Conservation (phyloP, 768 basidiomycete species). For the Rhizopogon roseolus region DNA sequence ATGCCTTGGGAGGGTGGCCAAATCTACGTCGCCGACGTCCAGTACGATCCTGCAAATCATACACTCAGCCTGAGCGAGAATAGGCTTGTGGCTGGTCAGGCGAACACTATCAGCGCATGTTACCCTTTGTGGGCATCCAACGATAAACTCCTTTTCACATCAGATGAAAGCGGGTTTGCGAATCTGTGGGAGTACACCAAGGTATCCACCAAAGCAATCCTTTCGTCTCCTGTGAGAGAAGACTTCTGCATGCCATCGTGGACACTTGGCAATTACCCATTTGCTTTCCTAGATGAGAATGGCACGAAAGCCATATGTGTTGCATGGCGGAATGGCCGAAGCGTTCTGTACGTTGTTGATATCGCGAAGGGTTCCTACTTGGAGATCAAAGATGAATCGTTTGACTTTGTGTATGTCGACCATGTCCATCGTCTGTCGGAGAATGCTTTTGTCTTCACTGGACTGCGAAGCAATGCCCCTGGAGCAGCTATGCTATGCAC, state of each 20-base stretch:
- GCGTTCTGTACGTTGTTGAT: conserved; percentile 28
- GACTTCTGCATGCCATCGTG: conserved; percentile 61
- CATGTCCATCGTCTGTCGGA: conserved; percentile 20
- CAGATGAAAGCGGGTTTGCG: conserved; percentile 55
- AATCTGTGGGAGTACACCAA: conserved; percentile 58
- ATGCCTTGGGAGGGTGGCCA: conserved; percentile 71
- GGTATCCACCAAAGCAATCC: conserved; percentile 5
- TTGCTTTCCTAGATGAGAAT: conserved; percentile 36
- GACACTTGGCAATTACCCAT: conserved; percentile 44
- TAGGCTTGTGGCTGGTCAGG: neutral
- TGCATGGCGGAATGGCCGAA: conserved; percentile 29
- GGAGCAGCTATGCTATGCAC: conserved; percentile 26
- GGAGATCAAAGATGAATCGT: conserved; percentile 17
- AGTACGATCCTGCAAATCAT: conserved; percentile 13
- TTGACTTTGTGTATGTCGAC: conserved; percentile 28
- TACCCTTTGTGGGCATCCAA: conserved; percentile 60
- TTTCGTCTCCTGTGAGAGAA: conserved; percentile 26
- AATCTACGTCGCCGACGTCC: conserved; percentile 49
- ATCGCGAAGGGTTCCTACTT: conserved; percentile 19
- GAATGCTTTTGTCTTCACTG: conserved; percentile 28
- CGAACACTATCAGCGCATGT: conserved; percentile 28
- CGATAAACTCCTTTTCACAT: conserved; percentile 56
- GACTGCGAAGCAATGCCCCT: conserved; percentile 25
- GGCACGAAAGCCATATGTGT: conserved; percentile 24
- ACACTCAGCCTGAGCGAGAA: neutral